phyloP scores from a whole-genome alignment of 331 rosid species.

The Quercus phellos region DNA sequence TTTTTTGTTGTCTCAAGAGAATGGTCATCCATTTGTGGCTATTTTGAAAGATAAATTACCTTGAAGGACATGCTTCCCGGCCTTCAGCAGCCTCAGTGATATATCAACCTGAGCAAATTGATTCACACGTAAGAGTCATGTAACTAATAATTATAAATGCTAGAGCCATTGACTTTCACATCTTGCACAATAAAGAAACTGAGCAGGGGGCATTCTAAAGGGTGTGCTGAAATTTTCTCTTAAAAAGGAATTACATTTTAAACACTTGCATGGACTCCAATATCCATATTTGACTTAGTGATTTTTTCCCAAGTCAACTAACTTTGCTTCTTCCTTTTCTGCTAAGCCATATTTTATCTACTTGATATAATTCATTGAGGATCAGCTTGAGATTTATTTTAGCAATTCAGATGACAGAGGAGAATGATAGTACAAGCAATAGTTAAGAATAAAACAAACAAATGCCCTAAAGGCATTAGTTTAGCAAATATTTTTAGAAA shows the following conservation, averaged over 20 bases:
- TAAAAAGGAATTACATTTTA: not conserved
- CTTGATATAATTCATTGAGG: not conserved
- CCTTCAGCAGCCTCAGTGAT: conserved; percentile 68
- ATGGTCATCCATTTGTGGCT: not conserved
- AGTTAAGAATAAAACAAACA: not conserved
- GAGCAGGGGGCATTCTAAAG: not conserved
- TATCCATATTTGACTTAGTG: conserved; percentile 3
- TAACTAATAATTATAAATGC: not conserved
- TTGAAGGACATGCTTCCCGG: conserved; percentile 93
- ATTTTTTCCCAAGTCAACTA: not conserved
- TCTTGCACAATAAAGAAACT: not conserved
- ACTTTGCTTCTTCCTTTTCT: not conserved
- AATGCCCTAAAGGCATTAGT: too few relatives aligned
- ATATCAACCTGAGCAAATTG: conserved; percentile 58
- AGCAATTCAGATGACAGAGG: not conserved
- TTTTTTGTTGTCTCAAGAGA: not conserved
- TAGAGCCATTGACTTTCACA: not conserved
- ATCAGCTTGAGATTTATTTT: not conserved
- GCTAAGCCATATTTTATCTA: not conserved
- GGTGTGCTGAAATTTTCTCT: not conserved
- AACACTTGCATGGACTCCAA: not conserved
- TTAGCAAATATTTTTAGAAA: too few relatives aligned
- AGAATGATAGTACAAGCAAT: not conserved
- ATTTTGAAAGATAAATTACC: conserved; percentile 40
- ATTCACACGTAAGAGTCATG: not conserved